Evolutionary conservation across 2,329 filamentous ascomycete species (phyloP).

Genomic region (Colletotrichum lentis): DNA sequence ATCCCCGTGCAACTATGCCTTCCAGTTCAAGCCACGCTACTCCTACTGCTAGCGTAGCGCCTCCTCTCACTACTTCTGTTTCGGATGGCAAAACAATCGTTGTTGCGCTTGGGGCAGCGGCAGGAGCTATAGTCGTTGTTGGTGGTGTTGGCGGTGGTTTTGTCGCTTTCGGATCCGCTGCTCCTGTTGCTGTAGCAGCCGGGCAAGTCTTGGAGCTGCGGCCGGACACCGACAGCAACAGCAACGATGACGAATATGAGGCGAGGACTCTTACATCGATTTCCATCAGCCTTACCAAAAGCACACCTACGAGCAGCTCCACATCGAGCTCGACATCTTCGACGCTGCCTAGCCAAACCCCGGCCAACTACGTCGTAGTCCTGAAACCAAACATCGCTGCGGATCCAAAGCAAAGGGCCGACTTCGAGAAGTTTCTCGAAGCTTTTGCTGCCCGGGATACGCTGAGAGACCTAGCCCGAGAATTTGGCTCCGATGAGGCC

Average conservation of each 20-base stretch:
- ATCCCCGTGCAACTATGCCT: too few species aligned
- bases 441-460: background rate
- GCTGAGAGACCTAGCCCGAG: background rate
- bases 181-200: background rate
- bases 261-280: background rate
- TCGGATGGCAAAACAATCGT: background rate
- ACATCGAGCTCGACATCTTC: too few species aligned
- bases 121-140: background rate
- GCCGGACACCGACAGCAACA: background rate
- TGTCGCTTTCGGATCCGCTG: background rate
- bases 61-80: background rate
- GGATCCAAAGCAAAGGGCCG: background rate
- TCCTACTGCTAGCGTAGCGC: background rate
- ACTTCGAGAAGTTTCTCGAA: background rate
- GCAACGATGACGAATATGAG: background rate
- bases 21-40: background rate
- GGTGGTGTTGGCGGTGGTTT: background rate
- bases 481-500: background rate
- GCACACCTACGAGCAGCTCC: background rate
- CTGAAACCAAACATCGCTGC: background rate
- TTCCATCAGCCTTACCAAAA: too few species aligned
- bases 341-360: background rate
- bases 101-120: background rate
- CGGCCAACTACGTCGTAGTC: background rate
- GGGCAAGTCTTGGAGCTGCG: background rate